Base-by-base conservation (phyloP, 2,329 filamentous ascomycete genomes). In the Paradendryphiella salina region DNA sequence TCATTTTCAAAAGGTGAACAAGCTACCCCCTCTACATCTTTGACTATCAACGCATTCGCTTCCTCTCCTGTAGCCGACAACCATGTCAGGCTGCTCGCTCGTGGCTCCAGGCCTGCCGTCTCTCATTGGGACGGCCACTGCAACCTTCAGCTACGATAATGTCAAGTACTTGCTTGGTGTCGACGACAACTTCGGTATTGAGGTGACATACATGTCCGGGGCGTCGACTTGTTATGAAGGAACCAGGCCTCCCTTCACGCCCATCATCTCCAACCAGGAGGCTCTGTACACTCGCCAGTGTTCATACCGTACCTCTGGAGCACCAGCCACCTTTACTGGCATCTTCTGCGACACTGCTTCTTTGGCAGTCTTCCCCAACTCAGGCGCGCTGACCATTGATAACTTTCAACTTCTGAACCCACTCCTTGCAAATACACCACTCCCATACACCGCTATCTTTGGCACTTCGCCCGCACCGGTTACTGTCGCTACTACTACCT, bases 21-120 rank as follows among this genome's bases (percentile, higher is more conserved):
- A 17, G 15, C 5, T 14, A 26, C 15, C 29, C n/a, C 31, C 17
- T 21, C 28, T 17, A 29, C 29, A n/a, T 43, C n/a, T 5, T 33
- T 23, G 6, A 21, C 20, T 15, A 33, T 23, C 15, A 13, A 14
- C 13, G 34, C 10, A 38, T 17, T 36, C 23, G 15, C 28, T 48
- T n/a, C 38, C 4, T 4, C 15, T 15, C n/a, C 18, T 23, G 14
- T 28, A 34, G 21, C 39, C 34, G 28, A 37, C 29, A 21, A 44
- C 23, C 8, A 55, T 55, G 52, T 48, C 53, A 36, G 40, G 41
- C 35, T 60, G 57, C 44, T 58, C 55, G 10, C 56, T 60, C 33
- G 43, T 56, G 9, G 57, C 52, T 29, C 10, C 33, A 5, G 52
- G 20, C 11, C 28, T 60, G 23, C 38, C 46, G n/a, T 41, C 54